phyloP scores from a whole-genome alignment of 2,329 filamentous ascomycete species.

The Aspergillus fructus region DNA sequence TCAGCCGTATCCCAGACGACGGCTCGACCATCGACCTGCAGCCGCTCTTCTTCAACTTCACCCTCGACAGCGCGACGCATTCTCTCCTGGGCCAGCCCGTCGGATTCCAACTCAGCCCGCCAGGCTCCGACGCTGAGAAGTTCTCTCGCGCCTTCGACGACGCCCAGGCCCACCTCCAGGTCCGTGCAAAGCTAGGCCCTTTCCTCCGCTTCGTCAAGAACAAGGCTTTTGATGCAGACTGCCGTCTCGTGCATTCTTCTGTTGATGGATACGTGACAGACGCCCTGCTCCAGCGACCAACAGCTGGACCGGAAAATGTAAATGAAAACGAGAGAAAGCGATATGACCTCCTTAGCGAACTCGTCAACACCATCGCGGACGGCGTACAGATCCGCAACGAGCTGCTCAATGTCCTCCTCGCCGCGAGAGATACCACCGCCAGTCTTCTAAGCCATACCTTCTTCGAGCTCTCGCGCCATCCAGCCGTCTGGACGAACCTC shows the following conservation, averaged over 20 bases:
- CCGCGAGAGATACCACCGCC: conserved; percentile 56
- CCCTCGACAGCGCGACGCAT: conserved; percentile 80
- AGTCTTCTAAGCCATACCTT: conserved; percentile 42
- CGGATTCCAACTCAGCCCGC: conserved; percentile 59
- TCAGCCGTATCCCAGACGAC: conserved; percentile 49
- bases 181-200: conserved; percentile 20
- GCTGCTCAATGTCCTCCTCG: conserved; percentile 52
- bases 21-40: conserved; percentile 64
- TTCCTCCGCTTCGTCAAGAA: conserved; percentile 20
- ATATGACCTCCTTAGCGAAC: conserved; percentile 52
- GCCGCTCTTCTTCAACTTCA: conserved; percentile 77
- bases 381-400: conserved; percentile 49
- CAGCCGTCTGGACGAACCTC: conserved; percentile 14
- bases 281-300: conserved; percentile 15
- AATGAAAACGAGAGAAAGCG: neutral
- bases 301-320: neutral
- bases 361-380: conserved; percentile 48
- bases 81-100: conserved; percentile 70
- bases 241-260: conserved; percentile 16
- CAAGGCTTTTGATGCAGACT: conserved; percentile 13
- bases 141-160: conserved; percentile 37
- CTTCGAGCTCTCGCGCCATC: conserved; percentile 20
- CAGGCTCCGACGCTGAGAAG: conserved; percentile 41
- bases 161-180: conserved; percentile 27
- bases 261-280: conserved; percentile 23